Evolutionary conservation across 2,329 filamentous ascomycete genomes (phyloP), one percentile per base, ranked within the genome.

Genomic region (Alternaria incomplexa): DNA sequence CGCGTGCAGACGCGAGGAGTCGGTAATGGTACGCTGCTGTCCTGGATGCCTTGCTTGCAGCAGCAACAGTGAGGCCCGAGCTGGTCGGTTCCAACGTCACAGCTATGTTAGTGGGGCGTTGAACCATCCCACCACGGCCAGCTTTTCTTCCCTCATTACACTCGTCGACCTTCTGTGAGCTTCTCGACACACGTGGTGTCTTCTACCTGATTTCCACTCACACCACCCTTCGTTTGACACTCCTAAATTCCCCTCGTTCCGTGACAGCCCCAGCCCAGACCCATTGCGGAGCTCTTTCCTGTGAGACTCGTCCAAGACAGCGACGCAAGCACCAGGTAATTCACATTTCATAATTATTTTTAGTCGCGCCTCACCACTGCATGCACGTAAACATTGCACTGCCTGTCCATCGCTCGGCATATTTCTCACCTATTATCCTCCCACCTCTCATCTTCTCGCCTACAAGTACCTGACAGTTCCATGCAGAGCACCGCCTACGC

Each of bases 401-500:
- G 30, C 53, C 32, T 43, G 26, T 28, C 62, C 50, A 63, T 57
- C 40, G 40, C 58, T 63, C 52, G 23, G 46, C 26, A 59, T 20
- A 30, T 40, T 45, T 9, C 48, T 45, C 45, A 50, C 25, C 30
- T 30, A 22, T 48, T 17, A 43, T 25, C 28, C 61, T 63, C 46
- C 44, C 67, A 60, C 43, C 54, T 46, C 20, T 46, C 48, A 47
- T 60, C 43, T 22, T 44, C 40, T 22, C 51, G 13, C 53, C 56
- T 65, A 63, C 58, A 66, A 57, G 57, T 54, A 59, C 25, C 57
- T 61, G 61, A 69, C 63, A 40, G 60, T 61, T 66, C 47, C 53
- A 66, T 72, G 67, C 69, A 77, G 73, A 65, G 65, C 70, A 68
- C 67, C 64, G 63, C 44, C 43, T 58, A 64, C 44, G 59, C 50